Conservation (phyloP, 2,329 filamentous ascomycete genomes). For the Stromatinia cepivora region DNA sequence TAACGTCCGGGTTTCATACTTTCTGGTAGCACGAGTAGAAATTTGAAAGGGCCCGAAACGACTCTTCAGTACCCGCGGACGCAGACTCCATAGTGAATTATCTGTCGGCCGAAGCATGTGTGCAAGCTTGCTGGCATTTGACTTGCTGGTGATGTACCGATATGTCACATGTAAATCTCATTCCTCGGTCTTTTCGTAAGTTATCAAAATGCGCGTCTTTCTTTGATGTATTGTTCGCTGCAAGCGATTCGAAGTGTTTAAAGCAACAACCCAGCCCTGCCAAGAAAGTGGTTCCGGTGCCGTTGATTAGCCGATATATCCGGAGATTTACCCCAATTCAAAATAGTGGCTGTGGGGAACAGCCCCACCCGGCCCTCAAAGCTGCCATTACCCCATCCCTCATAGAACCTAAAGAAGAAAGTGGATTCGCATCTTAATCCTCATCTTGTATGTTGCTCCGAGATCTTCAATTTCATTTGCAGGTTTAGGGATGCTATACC, state of each 20-base stretch:
- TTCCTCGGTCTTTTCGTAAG: neutral
- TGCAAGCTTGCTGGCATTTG: neutral
- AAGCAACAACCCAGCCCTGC: neutral
- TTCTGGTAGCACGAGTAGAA: neutral
- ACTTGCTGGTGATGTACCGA: neutral
- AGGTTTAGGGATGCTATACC: neutral
- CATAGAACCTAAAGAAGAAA: neutral
- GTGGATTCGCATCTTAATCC: neutral
- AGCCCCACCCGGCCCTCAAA: neutral
- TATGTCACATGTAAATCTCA: neutral
- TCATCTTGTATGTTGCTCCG: neutral
- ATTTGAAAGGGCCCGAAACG: neutral
- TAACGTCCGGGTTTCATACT: too few species aligned
- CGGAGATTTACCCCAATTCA: neutral
- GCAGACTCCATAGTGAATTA: neutral
- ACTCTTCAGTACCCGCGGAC: too few species aligned
- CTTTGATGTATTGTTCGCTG: neutral
- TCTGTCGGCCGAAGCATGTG: neutral
- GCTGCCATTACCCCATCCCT: neutral
- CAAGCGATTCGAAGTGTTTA: neutral
- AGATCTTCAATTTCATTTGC: neutral
- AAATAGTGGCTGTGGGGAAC: neutral
- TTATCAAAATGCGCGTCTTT: neutral
- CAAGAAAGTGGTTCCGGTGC: neutral
- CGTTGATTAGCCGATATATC: neutral